phyloP scores from a whole-genome alignment of 2,329 filamentous ascomycete species.

The Alternaria gansuensis region DNA sequence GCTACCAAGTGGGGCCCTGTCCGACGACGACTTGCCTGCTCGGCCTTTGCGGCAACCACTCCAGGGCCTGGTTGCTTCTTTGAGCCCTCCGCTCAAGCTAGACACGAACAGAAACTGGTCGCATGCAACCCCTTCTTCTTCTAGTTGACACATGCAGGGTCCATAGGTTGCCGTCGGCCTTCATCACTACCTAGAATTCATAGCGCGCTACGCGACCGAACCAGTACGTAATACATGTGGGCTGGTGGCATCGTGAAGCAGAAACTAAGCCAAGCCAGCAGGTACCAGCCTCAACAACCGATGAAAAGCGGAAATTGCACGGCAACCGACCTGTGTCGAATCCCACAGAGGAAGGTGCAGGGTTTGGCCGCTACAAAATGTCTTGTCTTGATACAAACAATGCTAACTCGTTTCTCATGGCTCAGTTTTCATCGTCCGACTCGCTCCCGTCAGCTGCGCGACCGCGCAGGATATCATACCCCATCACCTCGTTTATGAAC shows the following conservation, averaged over 20 bases:
- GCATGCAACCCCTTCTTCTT: slow-evolving; percentile 12
- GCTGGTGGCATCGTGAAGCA: slow-evolving; percentile 25
- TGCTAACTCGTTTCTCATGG: slow-evolving; percentile 14
- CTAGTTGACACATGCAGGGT: slow-evolving; percentile 15
- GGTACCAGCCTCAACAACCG: slow-evolving; percentile 26
- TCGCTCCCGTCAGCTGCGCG: slow-evolving; percentile 38
- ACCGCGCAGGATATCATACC: slow-evolving; percentile 49
- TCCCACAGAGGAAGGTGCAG: slow-evolving; percentile 9
- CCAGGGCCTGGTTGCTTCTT: slow-evolving; percentile 31
- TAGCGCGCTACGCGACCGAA: slow-evolving; percentile 29
- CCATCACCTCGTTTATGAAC: slow-evolving; percentile 51
- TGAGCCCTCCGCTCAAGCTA: slow-evolving; percentile 2
- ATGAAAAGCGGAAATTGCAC: slow-evolving; percentile 24
- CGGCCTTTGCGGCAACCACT: slow-evolving; percentile 32
- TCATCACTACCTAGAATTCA: slow-evolving; percentile 14
- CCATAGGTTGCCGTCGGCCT: slow-evolving; percentile 30
- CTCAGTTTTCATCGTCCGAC: slow-evolving; percentile 36
- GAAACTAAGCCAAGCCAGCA: slow-evolving; percentile 25
- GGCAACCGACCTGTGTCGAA: slow-evolving; percentile 21
- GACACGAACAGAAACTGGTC: slow-evolving; percentile 14
- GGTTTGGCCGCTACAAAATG: slow-evolving; percentile 12
- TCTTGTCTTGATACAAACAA: slow-evolving; percentile 4
- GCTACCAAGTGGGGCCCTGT: slow-evolving; percentile 23
- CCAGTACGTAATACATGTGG: slow-evolving; percentile 36
- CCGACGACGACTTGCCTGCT: slow-evolving; percentile 15